phyloP scores from a whole-genome alignment of 2,329 filamentous ascomycete genomes.

The Fusarium sp. region DNA sequence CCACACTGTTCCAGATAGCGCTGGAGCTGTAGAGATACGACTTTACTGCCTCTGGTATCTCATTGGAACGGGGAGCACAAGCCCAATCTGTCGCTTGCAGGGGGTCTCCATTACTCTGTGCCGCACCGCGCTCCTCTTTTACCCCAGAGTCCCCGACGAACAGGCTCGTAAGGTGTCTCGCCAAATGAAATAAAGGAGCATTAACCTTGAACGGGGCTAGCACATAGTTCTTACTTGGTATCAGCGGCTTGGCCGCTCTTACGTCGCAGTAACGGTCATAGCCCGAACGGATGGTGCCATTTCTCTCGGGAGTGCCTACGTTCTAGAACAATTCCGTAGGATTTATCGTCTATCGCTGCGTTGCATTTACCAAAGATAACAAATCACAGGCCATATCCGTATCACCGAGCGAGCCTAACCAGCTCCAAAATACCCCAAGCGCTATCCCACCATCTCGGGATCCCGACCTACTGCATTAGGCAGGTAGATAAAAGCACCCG shows the following conservation, averaged over 20 bases:
- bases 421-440: neutral
- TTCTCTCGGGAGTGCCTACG: neutral
- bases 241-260: neutral
- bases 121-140: conserved; percentile 4
- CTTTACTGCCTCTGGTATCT: neutral
- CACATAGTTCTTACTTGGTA: neutral
- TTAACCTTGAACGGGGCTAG: conserved; percentile 11
- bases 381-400: neutral
- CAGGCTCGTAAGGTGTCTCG: neutral
- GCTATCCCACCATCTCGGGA: conserved; percentile 1
- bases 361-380: neutral
- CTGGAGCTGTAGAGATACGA: conserved; percentile 23
- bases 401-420: neutral
- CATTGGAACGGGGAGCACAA: conserved; percentile 1
- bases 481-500: neutral
- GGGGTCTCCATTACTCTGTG: neutral
- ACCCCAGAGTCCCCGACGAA: conserved; percentile 17
- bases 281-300: too few species aligned
- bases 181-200: neutral
- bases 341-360: neutral
- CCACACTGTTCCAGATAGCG: conserved; percentile 26
- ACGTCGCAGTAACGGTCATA: neutral
- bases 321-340: conserved; percentile 32
- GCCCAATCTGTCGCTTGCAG: neutral
- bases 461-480: conserved; percentile 18